Percentiles rank a stretch among this genome's conserved stretches.
Conservation (phyloP, 2,329 filamentous ascomycete genomes). For the Fusarium aywerte region DNA sequence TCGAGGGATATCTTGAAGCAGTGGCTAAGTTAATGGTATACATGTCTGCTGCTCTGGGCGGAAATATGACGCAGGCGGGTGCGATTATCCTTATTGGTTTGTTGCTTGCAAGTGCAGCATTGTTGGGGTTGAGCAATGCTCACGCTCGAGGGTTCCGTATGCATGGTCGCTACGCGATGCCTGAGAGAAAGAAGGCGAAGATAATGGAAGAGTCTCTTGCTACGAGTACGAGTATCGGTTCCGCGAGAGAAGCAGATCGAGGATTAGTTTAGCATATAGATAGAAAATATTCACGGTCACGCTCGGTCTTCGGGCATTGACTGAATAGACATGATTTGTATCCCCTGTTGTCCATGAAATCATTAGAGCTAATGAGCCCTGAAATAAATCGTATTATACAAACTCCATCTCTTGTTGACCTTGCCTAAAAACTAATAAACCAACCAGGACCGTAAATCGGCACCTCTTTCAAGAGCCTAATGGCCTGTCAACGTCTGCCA, state of each 20-base stretch:
- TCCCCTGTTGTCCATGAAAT: conserved; percentile 26
- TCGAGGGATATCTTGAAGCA: conserved; percentile 64
- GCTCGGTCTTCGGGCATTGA: too few species aligned
- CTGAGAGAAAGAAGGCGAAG: conserved; percentile 27
- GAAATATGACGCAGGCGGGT: conserved; percentile 65
- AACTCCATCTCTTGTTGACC: conserved; percentile 23
- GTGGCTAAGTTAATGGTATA: conserved; percentile 68
- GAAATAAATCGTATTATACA: conserved; percentile 28
- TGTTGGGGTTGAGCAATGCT: conserved; percentile 66
- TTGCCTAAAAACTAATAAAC: not conserved
- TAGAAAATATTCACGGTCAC: not conserved
- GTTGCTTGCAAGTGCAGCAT: conserved; percentile 62
- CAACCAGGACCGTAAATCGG: too few species aligned
- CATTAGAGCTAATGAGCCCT: conserved; percentile 21
- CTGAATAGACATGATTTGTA: conserved; percentile 5
- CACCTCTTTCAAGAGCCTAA: not conserved
- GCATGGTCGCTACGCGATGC: conserved; percentile 59
- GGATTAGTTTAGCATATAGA: not conserved
- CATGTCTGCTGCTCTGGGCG: conserved; percentile 64
- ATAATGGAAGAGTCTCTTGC: not conserved
- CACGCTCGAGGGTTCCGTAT: conserved; percentile 60
- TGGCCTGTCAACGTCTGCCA: not conserved
- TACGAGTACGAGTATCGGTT: not conserved
- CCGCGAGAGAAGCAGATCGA: not conserved
- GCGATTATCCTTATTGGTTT: conserved; percentile 63